These are phyloP conservation scores for Fusarium sp. DNA, from an alignment of 2,329 filamentous ascomycete species.

Conservation along the genomic window DNA sequence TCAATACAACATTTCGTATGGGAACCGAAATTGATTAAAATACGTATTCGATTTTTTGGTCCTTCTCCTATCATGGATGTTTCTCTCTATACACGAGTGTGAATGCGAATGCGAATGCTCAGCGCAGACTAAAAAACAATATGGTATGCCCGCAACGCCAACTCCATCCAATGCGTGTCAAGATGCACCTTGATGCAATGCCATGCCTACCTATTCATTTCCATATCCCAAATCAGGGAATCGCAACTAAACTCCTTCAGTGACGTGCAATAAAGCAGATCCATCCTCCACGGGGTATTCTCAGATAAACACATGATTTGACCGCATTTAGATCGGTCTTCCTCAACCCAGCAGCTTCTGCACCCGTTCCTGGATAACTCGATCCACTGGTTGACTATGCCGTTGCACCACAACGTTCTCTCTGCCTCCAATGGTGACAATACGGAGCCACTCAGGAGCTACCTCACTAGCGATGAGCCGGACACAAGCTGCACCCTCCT, in stretches of 20 bases:
- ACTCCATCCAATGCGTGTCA: slow-evolving; percentile 31
- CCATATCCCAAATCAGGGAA: not conserved
- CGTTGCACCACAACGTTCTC: slow-evolving; percentile 69
- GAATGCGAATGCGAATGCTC: not conserved
- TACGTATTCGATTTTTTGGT: not conserved
- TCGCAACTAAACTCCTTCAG: slow-evolving; percentile 9
- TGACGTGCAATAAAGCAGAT: slow-evolving; percentile 5
- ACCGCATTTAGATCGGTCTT: not conserved
- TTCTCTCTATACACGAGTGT: slow-evolving; percentile 15
- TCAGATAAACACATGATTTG: slow-evolving; percentile 11
- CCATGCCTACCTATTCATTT: slow-evolving; percentile 3
- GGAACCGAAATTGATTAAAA: not conserved
- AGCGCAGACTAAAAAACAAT: slow-evolving; percentile 2
- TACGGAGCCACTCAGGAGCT: slow-evolving; percentile 65
- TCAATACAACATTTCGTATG: not conserved
- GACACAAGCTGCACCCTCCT: slow-evolving; percentile 63
- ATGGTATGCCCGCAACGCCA: slow-evolving; percentile 28
- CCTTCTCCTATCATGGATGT: slow-evolving; percentile 2
- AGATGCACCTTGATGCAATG: slow-evolving; percentile 21
- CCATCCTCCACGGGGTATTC: slow-evolving; percentile 30
- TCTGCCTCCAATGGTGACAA: slow-evolving; percentile 62
- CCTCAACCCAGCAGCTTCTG: slow-evolving; percentile 46
- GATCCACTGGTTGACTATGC: slow-evolving; percentile 52
- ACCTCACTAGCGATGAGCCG: slow-evolving; percentile 64
- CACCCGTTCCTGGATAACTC: slow-evolving; percentile 51